Evolutionary conservation across 768 basidiomycete genomes (phyloP), one percentile per base, ranked within the genome.

Genomic region (Porphyrellus cyaneotinctus): DNA sequence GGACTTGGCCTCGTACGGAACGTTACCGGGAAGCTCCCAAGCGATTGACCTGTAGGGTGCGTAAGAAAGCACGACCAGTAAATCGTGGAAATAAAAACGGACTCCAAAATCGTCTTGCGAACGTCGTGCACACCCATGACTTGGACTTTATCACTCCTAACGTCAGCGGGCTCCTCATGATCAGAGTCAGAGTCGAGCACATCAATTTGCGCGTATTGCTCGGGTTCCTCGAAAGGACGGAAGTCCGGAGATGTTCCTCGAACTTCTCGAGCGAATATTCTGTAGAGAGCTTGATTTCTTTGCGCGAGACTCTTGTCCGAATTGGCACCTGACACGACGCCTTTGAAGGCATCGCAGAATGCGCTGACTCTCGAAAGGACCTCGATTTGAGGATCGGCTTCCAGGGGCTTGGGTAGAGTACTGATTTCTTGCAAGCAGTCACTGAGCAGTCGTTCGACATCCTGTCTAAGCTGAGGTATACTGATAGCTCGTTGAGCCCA

Each of bases 181-280:
- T n/a, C n/a, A n/a, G n/a, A n/a, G n/a, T n/a, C n/a, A 1, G 23
- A 14, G 10, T 64, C 66, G 4, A 58, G 31, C 24, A 2, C 39
- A 32, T 59, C 52, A 11, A 69, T 43, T 1, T 44, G 52, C 2
- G 5, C 0, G 22, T 64, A 61, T 17, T 63, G 10, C 10, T 28
- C 9, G 2, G 60, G 61, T 0, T 52, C 1, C 0, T 54, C 58
- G 30, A 72, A 67, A 1, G 72, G 71, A 37, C 71, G 64, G 47
- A 80, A 79, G 43, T 77, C 71, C 0, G 79, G 78, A 12, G 69
- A 60, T 0, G 76, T 78, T 15, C 54, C 49, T 31, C 70, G 68
- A 31, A 79, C 71, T 0, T 65, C 58, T 5, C 41, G 44, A 54
- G 70, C 69, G 53, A 79, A 74, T 1, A 33, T 48, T 0, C 38